Percentiles rank a stretch among this genome's conserved stretches.
Conservation (phyloP, 768 basidiomycete species). For the Mycena indigotica region DNA sequence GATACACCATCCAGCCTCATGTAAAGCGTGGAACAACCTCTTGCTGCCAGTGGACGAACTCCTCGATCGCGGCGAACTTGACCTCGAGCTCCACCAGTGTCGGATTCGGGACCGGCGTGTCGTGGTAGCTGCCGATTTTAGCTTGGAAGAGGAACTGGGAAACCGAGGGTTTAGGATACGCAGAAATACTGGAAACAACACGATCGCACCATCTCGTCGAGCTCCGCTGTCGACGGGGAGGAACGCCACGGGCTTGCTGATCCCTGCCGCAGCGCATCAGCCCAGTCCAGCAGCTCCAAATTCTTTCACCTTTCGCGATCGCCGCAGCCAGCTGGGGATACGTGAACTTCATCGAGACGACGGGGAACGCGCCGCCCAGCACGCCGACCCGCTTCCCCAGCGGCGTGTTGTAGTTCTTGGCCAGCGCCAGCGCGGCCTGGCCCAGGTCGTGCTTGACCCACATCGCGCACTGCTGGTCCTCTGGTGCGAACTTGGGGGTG, state of each 20-base stretch:
- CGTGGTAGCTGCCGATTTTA: constrained; percentile 29
- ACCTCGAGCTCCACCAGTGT: constrained; percentile 27
- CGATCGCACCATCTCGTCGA: constrained; percentile 29
- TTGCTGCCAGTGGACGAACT: too few species aligned
- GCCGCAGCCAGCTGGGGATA: constrained; percentile 6
- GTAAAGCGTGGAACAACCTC: too few species aligned
- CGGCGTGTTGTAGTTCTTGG: constrained; percentile 3
- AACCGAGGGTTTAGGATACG: background rate
- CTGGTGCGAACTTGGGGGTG: constrained; percentile 1
- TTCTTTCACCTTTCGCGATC: constrained; percentile 7
- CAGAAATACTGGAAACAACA: background rate
- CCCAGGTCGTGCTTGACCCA: constrained; percentile 14
- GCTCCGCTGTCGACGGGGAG: constrained; percentile 19
- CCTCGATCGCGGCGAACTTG: constrained; percentile 16
- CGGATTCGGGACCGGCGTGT: constrained; percentile 24
- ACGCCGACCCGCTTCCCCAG: constrained; percentile 1
- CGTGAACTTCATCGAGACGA: constrained; percentile 7
- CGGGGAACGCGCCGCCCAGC: constrained; percentile 6
- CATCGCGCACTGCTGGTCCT: constrained; percentile 3
- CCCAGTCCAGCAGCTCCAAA: too few species aligned
- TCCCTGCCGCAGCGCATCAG: too few species aligned
- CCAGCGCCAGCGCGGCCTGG: constrained; percentile 3
- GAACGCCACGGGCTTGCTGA: constrained; percentile 32
- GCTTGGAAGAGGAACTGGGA: constrained; percentile 27
- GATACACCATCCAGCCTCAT: too few species aligned